Percentiles rank a stretch among this genome's conserved stretches.
phyloP scores from a whole-genome alignment of 2,329 filamentous ascomycete species.

The Hypoxylon sp. region DNA sequence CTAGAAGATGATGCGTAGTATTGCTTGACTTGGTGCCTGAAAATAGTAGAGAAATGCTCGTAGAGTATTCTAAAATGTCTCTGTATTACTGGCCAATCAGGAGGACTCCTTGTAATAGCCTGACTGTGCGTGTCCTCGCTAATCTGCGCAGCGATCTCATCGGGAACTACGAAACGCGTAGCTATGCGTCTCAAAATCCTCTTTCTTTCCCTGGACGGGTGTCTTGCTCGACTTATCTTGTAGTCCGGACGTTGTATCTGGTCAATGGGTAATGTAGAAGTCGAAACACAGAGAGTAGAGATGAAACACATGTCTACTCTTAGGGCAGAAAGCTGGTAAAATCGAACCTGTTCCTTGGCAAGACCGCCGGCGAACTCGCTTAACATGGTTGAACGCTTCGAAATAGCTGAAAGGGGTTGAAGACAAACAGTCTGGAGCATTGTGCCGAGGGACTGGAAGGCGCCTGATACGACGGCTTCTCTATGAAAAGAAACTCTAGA shows the following conservation, averaged over 20 bases:
- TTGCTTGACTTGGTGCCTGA: slow-evolving; percentile 2
- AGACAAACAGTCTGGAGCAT: slow-evolving; percentile 43
- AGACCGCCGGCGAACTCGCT: slow-evolving; percentile 47
- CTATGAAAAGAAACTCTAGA: slow-evolving; percentile 44
- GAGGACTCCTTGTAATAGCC: not conserved
- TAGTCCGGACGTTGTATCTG: slow-evolving; percentile 36
- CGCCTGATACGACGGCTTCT: slow-evolving; percentile 39
- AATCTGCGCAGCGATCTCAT: slow-evolving; percentile 32
- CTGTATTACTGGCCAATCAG: slow-evolving; percentile 13
- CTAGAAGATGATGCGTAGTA: not conserved
- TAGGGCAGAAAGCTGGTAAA: slow-evolving; percentile 62
- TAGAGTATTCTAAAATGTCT: slow-evolving; percentile 44
- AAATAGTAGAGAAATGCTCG: slow-evolving; percentile 35
- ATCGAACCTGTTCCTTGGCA: slow-evolving; percentile 53
- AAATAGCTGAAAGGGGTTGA: slow-evolving; percentile 46
- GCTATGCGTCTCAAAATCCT: slow-evolving; percentile 35
- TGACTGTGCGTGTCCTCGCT: not conserved
- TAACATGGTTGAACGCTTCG: slow-evolving; percentile 17
- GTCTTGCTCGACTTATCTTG: slow-evolving; percentile 25
- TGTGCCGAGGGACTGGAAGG: slow-evolving; percentile 21
- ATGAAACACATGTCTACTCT: slow-evolving; percentile 58
- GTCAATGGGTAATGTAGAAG: slow-evolving; percentile 31
- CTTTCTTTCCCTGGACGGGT: slow-evolving; percentile 22
- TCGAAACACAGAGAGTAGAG: slow-evolving; percentile 52
- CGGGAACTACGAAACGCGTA: slow-evolving; percentile 45